phyloP scores from a whole-genome alignment of 208 protist genomes.

The Trichomonas vaginalis region DNA sequence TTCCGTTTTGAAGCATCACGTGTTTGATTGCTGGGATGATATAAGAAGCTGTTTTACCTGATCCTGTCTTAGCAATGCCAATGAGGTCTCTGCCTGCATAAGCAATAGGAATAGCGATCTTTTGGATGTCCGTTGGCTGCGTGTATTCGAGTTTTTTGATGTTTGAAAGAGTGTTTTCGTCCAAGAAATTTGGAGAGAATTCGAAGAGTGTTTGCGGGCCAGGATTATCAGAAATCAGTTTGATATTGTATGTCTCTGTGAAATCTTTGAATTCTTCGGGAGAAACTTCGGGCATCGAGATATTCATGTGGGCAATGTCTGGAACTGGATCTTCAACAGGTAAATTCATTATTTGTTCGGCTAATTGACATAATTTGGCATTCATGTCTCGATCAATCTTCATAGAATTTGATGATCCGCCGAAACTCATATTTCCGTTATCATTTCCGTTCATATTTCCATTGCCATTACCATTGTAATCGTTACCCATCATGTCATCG shows the following conservation, averaged over 20 bases:
- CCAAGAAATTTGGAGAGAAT: background rate
- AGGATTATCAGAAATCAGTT: background rate
- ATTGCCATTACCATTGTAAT: background rate
- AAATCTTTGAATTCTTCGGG: background rate
- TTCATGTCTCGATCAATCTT: background rate
- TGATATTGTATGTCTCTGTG: background rate
- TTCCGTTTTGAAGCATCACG: conserved; percentile 31
- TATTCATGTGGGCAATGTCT: background rate
- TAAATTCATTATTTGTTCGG: background rate
- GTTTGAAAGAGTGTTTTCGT: background rate
- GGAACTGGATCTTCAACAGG: background rate
- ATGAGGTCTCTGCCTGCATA: conserved; percentile 58
- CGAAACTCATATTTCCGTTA: no score
- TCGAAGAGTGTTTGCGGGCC: background rate
- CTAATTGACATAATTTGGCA: background rate
- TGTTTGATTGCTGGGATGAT: conserved; percentile 61
- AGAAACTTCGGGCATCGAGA: background rate
- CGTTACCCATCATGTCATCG: background rate
- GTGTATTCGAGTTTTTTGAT: background rate
- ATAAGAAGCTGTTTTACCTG: conserved; percentile 60
- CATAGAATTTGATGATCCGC: background rate
- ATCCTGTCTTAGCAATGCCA: conserved; percentile 54
- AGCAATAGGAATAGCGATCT: conserved; percentile 46
- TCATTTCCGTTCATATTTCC: background rate
- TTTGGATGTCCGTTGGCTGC: background rate